Percentiles rank a stretch among this genome's conserved stretches.
Conservation (phyloP, 106 monocot genomes). For the Platanthera zijinensis region DNA sequence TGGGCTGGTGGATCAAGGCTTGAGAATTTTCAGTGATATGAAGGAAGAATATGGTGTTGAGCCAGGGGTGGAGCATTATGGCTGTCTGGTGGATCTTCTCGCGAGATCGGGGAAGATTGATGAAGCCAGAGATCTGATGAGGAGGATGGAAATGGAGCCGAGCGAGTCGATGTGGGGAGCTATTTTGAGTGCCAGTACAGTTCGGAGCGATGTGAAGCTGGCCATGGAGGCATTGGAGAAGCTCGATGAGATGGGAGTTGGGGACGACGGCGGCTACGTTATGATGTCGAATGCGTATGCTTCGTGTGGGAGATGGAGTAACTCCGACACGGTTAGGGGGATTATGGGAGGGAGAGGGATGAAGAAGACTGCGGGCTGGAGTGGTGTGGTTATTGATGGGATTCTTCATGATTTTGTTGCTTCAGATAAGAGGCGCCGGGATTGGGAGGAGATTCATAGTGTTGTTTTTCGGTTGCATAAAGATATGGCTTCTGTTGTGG, state of each 20-base stretch:
- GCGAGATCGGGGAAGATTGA: conserved; percentile 46
- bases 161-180: conserved; percentile 61
- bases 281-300: conserved; percentile 53
- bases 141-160: conserved; percentile 40
- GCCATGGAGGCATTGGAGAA: conserved; percentile 35
- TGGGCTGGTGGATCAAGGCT: conserved; percentile 46
- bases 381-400: conserved; percentile 37
- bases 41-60: conserved; percentile 28
- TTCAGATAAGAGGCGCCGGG: conserved; percentile 34
- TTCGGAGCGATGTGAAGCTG: conserved; percentile 20
- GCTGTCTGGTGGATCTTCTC: conserved; percentile 64
- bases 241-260: conserved; percentile 43
- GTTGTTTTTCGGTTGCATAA: conserved; percentile 22
- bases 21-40: conserved; percentile 42
- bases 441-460: conserved; percentile 12
- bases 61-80: conserved; percentile 56
- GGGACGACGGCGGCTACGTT: conserved; percentile 60
- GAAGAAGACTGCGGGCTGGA: conserved; percentile 46
- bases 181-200: conserved; percentile 43
- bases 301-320: conserved; percentile 43
- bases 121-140: conserved; percentile 36
- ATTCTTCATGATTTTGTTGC: conserved; percentile 44
- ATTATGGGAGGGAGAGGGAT: conserved; percentile 45
- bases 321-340: conserved; percentile 33
- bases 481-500: conserved; percentile 17